Evolutionary conservation across 768 basidiomycete species (phyloP), one percentile per base, ranked within the genome.

Genomic region (Amanita rubescens): DNA sequence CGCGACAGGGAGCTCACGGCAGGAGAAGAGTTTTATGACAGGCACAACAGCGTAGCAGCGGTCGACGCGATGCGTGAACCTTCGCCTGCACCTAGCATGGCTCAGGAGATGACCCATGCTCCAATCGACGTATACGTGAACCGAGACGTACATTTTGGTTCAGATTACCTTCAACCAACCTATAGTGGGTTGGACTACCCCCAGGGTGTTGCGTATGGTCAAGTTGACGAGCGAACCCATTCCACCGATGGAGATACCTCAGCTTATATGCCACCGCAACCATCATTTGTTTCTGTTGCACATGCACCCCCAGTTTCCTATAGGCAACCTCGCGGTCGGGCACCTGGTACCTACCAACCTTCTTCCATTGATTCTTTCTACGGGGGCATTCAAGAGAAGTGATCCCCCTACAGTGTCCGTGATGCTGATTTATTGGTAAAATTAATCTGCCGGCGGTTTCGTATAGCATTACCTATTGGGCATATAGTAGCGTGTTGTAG

Each of bases 331-430:
- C 53, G 52, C 35, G 55, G 49, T 17, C 65, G 67, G 38, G 58
- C 57, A 41, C 66, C 68, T 9, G 38, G 54, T 24, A 64, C 62
- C 6, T 46, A 45, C 11, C 69, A 69, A 41, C 63, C 60, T 19
- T 30, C 3, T 30, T 72, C 71, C 24, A 60, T 71, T 53, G 73
- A 75, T 60, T 75, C 73, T 1, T 75, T 74, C 57, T 75, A 71
- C 49, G 72, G 73, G 27, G 69, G 43, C 15, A 34, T 41, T 7
- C 33, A 46, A 30, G 44, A 19, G 25, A 10, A 32, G 19, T 46
- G 17, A 46, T 3, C 44, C n/a, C n/a, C n/a, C n/a, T n/a, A n/a
- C n/a, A n/a, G n/a, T n/a, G n/a, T 6, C 17, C 14, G 22, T 17
- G 5, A n/a, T 2, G 1, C 22, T 44, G 11, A 11, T 22, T 25